phyloP scores from a whole-genome alignment of 306 rosid genomes.

The barrel medic (Medicago truncatula) region MtrunA17r5.0-ANR NC_053042.1:43206001-43206500 shows the following conservation, averaged over 20 bases:
- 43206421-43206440: constrained; percentile 75
- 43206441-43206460: constrained; percentile 83
- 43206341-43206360: constrained; percentile 84
- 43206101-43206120: neutral
- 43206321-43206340: constrained; percentile 77
- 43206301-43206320: constrained; percentile 33
- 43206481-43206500: constrained; percentile 92
- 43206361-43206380: constrained; percentile 91
- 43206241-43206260: neutral
- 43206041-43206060: constrained; percentile 18
- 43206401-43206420: constrained; percentile 83
- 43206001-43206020: constrained; percentile 72
- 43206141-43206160: neutral
- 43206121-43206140: neutral
- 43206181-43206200: neutral
- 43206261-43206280: neutral
- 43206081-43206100: constrained; percentile 25
- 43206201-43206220: neutral
- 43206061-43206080: neutral
- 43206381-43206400: constrained; percentile 81
- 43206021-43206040: constrained; percentile 22
- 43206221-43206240: neutral
- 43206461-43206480: constrained; percentile 77
- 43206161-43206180: neutral
- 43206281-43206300: constrained; percentile 17